phyloP scores from a whole-genome alignment of 805 yeast genomes.

The Yamadazyma philogaea region DNA sequence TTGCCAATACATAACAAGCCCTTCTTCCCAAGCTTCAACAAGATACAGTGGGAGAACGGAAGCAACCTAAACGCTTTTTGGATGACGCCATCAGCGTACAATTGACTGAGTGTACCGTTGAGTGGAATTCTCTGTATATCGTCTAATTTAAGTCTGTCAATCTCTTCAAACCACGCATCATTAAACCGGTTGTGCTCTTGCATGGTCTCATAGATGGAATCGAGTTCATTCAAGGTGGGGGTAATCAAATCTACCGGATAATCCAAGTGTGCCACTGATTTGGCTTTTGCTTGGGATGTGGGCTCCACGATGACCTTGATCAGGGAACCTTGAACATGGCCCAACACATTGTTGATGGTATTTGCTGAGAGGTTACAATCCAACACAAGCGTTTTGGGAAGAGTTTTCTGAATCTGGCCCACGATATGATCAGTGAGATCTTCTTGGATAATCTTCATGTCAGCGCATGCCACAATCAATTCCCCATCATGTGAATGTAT shows the following conservation, averaged over 20 bases:
- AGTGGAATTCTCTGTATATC: constrained; percentile 31
- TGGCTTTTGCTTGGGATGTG: constrained; percentile 66
- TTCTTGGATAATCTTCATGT: constrained; percentile 67
- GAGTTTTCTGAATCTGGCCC: constrained; percentile 34
- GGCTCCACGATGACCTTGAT: constrained; percentile 63
- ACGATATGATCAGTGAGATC: constrained; percentile 42
- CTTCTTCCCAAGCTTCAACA: constrained; percentile 63
- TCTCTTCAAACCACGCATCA: constrained; percentile 71
- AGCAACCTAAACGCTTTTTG: constrained; percentile 71
- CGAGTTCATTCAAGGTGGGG: constrained; percentile 68
- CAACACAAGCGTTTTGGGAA: constrained; percentile 52
- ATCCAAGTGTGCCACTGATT: constrained; percentile 39
- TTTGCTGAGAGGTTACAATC: constrained; percentile 65
- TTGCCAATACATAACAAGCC: constrained; percentile 49
- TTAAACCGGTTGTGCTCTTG: constrained; percentile 34
- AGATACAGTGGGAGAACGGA: constrained; percentile 66
- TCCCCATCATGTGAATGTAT: constrained; percentile 62
- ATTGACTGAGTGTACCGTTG: constrained; percentile 20
- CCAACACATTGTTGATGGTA: constrained; percentile 38
- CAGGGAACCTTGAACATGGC: constrained; percentile 9
- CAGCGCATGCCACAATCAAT: constrained; percentile 75
- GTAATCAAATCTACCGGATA: constrained; percentile 49
- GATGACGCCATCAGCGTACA: constrained; percentile 45
- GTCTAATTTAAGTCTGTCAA: constrained; percentile 54
- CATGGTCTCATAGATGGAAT: constrained; percentile 51